Percentiles rank a stretch among this genome's conserved stretches.
Conservation (phyloP, 768 basidiomycete species). For the Lentinus brumalis region DNA sequence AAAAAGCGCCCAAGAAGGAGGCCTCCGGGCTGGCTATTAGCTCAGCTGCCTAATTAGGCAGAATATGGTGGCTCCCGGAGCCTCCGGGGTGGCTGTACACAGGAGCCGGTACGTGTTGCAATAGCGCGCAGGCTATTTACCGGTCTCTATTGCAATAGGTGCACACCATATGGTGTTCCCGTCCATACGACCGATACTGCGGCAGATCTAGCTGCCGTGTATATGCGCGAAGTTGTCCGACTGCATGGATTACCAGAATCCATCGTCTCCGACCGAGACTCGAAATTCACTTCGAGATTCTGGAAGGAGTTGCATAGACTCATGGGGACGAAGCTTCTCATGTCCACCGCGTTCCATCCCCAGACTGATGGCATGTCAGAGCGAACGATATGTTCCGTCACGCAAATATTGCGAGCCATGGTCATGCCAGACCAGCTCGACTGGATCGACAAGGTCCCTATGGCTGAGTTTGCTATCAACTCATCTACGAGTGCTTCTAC, state of each 20-base stretch:
- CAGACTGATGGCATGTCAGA: slow-evolving; percentile 33
- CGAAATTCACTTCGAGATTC: slow-evolving; percentile 39
- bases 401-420: slow-evolving; percentile 13
- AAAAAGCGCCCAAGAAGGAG: no score
- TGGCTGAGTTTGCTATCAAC: slow-evolving; percentile 44
- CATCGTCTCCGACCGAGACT: slow-evolving; percentile 33
- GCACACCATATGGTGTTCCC: no score
- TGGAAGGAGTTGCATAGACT: slow-evolving; percentile 30
- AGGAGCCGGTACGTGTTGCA: no score
- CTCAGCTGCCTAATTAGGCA: no score
- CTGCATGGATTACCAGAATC: slow-evolving; percentile 28
- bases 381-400: slow-evolving; percentile 15
- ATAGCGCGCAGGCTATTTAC: no score
- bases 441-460: slow-evolving; percentile 34
- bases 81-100: no score
- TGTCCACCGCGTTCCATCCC: slow-evolving; percentile 36
- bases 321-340: slow-evolving; percentile 23
- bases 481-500: slow-evolving; percentile 33
- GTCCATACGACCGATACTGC: slow-evolving; percentile 15
- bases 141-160: no score
- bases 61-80: no score
- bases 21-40: no score
- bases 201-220: slow-evolving; percentile 20
- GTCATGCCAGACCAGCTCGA: slow-evolving; percentile 25
- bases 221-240: slow-evolving; percentile 19